These are phyloP conservation scores for Leccinum fallax DNA, from an alignment of 1,284 basidiomycete species.

Conservation along the genomic window DNA sequence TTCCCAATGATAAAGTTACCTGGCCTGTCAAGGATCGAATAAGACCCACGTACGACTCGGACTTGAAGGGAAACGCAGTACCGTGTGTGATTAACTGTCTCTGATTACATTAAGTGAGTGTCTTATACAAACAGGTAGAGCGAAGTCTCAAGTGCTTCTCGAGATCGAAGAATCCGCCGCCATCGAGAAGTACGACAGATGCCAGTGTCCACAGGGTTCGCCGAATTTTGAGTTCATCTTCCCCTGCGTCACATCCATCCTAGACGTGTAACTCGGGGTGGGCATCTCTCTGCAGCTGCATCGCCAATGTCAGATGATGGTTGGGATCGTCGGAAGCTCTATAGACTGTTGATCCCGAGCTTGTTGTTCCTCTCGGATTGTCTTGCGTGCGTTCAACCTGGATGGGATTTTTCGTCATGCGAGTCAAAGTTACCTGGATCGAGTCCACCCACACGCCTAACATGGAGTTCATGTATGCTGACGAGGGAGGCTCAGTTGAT, in stretches of 20 bases:
- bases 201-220: not conserved
- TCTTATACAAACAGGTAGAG: too few species aligned
- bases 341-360: slow-evolving; percentile 5
- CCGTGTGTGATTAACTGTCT: slow-evolving; percentile 2
- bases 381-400: slow-evolving; percentile 20
- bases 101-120: not conserved
- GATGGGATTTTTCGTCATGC: not conserved
- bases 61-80: not conserved
- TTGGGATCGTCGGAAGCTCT: slow-evolving; percentile 17
- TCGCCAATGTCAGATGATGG: slow-evolving; percentile 5
- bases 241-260: not conserved
- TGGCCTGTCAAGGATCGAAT: not conserved
- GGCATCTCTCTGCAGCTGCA: not conserved
- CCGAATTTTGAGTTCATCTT: not conserved
- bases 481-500: not conserved
- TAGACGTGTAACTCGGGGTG: not conserved
- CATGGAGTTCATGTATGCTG: slow-evolving; percentile 17
- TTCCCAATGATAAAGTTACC: slow-evolving; percentile 12
- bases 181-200: not conserved
- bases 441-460: slow-evolving; percentile 5
- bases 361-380: slow-evolving; percentile 15
- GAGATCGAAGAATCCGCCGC: not conserved
- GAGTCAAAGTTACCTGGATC: not conserved
- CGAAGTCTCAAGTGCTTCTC: not conserved
- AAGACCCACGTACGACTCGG: too few species aligned